These are phyloP conservation scores for Coccomyxa sp. DNA, from an alignment of 139 green algal species.

Conservation along the genomic window DNA sequence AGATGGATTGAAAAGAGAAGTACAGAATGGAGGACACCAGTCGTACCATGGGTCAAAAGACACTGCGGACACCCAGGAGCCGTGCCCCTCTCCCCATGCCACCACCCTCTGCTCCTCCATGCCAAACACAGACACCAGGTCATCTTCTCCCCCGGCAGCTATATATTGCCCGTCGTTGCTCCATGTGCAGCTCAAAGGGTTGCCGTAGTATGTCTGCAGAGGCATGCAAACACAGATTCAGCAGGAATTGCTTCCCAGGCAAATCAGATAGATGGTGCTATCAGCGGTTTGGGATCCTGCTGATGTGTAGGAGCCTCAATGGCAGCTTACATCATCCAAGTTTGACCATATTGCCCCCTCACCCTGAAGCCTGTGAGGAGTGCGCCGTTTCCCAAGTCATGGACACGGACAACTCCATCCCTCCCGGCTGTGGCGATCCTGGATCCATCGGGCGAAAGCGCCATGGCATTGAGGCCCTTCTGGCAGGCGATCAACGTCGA, in stretches of 20 bases:
- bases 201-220: conserved; percentile 82
- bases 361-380: conserved; percentile 66
- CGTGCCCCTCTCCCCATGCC: conserved; percentile 73
- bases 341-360: too few relatives aligned
- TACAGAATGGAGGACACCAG: background rate
- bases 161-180: conserved; percentile 73
- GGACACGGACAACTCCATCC: conserved; percentile 73
- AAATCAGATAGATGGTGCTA: too few relatives aligned
- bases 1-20: background rate
- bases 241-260: background rate
- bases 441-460: conserved; percentile 66
- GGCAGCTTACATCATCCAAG: too few relatives aligned
- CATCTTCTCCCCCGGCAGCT: conserved; percentile 84
- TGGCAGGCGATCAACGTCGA: conserved; percentile 17
- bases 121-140: conserved; percentile 80
- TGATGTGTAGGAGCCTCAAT: too few relatives aligned
- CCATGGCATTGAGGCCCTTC: conserved; percentile 60
- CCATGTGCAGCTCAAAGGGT: conserved; percentile 82
- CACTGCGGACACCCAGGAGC: conserved; percentile 71
- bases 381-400: conserved; percentile 46
- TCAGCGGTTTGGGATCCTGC: too few relatives aligned
- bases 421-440: conserved; percentile 66
- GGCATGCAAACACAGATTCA: background rate
- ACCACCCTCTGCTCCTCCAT: conserved; percentile 48
- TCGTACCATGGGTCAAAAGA: conserved; percentile 49